Percentiles rank a stretch among this genome's conserved stretches.
phyloP scores from a whole-genome alignment of 768 basidiomycete genomes.

The Tylopilus sp. region DNA sequence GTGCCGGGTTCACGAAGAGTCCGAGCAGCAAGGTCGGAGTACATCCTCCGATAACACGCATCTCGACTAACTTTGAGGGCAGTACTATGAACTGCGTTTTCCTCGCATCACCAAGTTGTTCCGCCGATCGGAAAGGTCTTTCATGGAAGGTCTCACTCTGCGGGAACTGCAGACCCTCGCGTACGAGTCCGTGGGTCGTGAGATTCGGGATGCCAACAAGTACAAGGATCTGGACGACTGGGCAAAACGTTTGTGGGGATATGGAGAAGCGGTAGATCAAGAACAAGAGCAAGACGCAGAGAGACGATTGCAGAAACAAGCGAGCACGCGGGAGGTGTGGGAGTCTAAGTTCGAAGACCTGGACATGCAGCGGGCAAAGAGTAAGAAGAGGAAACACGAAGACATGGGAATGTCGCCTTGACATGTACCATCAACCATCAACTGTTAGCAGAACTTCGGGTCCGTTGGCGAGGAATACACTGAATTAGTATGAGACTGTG shows the following conservation, averaged over 20 bases:
- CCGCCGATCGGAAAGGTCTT: slow-evolving; percentile 58
- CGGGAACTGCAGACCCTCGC: slow-evolving; percentile 54
- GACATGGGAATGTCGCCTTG: slow-evolving; percentile 26
- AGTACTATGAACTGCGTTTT: slow-evolving; percentile 85
- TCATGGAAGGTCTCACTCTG: slow-evolving; percentile 52
- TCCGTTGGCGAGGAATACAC: background rate
- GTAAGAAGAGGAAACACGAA: slow-evolving; percentile 16
- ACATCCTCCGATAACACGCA: background rate
- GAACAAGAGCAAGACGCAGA: slow-evolving; percentile 11
- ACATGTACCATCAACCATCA: background rate
- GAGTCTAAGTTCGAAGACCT: slow-evolving; percentile 36
- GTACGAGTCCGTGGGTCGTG: slow-evolving; percentile 49
- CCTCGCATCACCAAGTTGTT: slow-evolving; percentile 74
- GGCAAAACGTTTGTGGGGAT: slow-evolving; percentile 38
- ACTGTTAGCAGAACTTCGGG: background rate
- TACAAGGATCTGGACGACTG: slow-evolving; percentile 52
- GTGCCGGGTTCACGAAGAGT: slow-evolving; percentile 82
- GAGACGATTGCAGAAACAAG: slow-evolving; percentile 39
- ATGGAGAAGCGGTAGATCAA: slow-evolving; percentile 37
- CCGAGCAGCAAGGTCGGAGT: slow-evolving; percentile 48
- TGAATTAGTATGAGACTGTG: background rate
- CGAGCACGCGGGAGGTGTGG: slow-evolving; percentile 38
- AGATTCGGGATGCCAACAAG: slow-evolving; percentile 31
- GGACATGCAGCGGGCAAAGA: slow-evolving; percentile 22
- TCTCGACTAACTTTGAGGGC: background rate